Conservation (phyloP, 352 stramenopile genomes). For the Phytophthora lateralis region DNA sequence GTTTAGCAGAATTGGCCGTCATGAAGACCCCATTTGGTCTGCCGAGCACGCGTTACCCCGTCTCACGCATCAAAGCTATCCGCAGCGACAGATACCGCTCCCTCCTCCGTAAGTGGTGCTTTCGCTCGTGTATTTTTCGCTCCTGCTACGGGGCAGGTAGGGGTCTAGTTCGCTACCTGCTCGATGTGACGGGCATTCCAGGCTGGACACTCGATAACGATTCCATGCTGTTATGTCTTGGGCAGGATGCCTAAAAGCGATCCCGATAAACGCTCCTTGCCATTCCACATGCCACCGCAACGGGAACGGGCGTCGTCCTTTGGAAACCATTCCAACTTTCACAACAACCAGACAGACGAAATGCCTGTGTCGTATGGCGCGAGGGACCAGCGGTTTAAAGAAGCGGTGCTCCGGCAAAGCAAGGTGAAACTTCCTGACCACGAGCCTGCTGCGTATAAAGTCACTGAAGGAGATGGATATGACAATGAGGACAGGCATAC, state of each 20-base stretch:
- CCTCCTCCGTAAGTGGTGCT: slow-evolving; percentile 37
- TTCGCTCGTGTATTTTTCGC: slow-evolving; percentile 12
- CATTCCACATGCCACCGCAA: slow-evolving; percentile 9
- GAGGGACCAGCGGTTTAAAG: slow-evolving; percentile 54
- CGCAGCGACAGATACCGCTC: slow-evolving; percentile 19
- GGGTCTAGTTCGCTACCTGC: slow-evolving; percentile 21
- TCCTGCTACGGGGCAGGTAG: slow-evolving; percentile 25
- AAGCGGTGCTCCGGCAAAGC: slow-evolving; percentile 57
- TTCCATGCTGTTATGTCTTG: background rate
- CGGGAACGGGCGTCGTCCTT: slow-evolving; percentile 35
- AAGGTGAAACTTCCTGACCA: slow-evolving; percentile 21
- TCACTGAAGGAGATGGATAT: slow-evolving; percentile 7
- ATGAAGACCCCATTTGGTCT: slow-evolving; percentile 25
- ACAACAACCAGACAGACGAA: slow-evolving; percentile 12
- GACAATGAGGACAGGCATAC: slow-evolving; percentile 21
- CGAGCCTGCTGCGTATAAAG: slow-evolving; percentile 5
- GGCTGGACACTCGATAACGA: slow-evolving; percentile 2
- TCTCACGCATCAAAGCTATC: slow-evolving; percentile 22
- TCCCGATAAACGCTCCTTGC: slow-evolving; percentile 5
- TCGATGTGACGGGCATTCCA: slow-evolving; percentile 1
- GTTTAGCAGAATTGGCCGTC: slow-evolving; percentile 7
- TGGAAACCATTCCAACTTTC: slow-evolving; percentile 22
- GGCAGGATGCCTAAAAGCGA: slow-evolving; percentile 25
- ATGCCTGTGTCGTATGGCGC: slow-evolving; percentile 14
- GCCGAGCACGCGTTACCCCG: slow-evolving; percentile 17